These are phyloP conservation scores for Panicum virgatum DNA, from an alignment of 202 grass and related monocot genomes.

Conservation along the genomic window DNA sequence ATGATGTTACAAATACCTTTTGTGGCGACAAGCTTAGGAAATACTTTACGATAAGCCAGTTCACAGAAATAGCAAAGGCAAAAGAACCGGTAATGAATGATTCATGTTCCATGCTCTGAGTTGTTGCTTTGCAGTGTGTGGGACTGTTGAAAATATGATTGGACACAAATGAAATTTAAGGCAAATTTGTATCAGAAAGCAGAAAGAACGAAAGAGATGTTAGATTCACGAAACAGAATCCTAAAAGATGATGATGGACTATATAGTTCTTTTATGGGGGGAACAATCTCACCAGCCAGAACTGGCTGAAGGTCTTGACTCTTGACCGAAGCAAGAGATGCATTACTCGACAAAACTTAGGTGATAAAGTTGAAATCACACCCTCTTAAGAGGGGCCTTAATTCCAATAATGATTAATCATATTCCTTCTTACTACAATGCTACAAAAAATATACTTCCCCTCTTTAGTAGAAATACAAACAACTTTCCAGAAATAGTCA, in stretches of 20 bases:
- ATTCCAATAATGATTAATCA: not conserved
- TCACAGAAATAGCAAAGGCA: not conserved
- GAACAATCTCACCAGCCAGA: not conserved
- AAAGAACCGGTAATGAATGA: not conserved
- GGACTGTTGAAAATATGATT: not conserved
- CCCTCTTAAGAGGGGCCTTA: not conserved
- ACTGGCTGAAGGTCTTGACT: not conserved
- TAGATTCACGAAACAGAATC: not conserved
- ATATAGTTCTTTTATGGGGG: not conserved
- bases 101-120: not conserved
- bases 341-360: not conserved
- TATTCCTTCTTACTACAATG: slow-evolving; percentile 1
- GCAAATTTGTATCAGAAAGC: not conserved
- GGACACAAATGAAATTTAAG: not conserved
- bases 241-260: not conserved
- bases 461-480: not conserved
- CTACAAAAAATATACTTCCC: not conserved
- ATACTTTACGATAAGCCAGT: not conserved
- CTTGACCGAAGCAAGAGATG: not conserved
- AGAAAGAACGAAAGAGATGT: too few relatives aligned
- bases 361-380: not conserved
- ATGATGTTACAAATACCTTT: slow-evolving; percentile 13
- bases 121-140: not conserved
- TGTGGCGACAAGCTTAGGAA: not conserved
- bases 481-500: not conserved